Percentiles rank a stretch among this genome's conserved stretches.
These are phyloP conservation scores for Coleophoma crateriformis DNA, from an alignment of 2,329 filamentous ascomycete genomes.

Conservation along the genomic window DNA sequence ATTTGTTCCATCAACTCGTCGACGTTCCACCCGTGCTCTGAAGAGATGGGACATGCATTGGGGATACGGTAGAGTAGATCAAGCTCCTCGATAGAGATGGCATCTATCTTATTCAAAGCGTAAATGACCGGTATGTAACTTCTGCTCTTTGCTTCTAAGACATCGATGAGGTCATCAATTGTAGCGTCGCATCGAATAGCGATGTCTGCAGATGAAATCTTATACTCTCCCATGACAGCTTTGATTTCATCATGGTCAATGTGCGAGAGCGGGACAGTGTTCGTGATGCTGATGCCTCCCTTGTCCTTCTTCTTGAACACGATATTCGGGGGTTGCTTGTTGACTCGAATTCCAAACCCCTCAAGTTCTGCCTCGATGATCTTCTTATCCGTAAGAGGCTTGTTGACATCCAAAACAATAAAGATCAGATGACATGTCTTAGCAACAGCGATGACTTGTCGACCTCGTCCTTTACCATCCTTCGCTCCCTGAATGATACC, in stretches of 20 bases:
- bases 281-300: conserved; percentile 93
- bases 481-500: conserved; percentile 99
- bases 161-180: conserved; percentile 92
- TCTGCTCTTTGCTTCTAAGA: conserved; percentile 89
- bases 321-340: conserved; percentile 95
- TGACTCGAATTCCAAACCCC: conserved; percentile 95
- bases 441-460: conserved; percentile 96
- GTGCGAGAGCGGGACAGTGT: conserved; percentile 83
- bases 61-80: conserved; percentile 95
- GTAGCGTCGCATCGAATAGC: conserved; percentile 97
- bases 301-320: conserved; percentile 99
- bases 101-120: conserved; percentile 97
- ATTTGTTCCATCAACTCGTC: conserved; percentile 96
- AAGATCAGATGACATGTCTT: conserved; percentile 99
- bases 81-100: conserved; percentile 95
- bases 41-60: conserved; percentile 94
- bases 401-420: conserved; percentile 97
- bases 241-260: conserved; percentile 96
- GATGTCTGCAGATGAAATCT: conserved; percentile 93
- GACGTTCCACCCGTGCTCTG: conserved; percentile 96
- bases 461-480: conserved; percentile 93
- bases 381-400: conserved; percentile 93
- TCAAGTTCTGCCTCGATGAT: conserved; percentile 94
- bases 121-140: conserved; percentile 99
- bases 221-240: conserved; percentile 96